A percentile compares a stretch with the other conserved stretches of the same genome.
phyloP scores from a whole-genome alignment of 2,329 filamentous ascomycete genomes.

The Hypoxylon sp. region DNA sequence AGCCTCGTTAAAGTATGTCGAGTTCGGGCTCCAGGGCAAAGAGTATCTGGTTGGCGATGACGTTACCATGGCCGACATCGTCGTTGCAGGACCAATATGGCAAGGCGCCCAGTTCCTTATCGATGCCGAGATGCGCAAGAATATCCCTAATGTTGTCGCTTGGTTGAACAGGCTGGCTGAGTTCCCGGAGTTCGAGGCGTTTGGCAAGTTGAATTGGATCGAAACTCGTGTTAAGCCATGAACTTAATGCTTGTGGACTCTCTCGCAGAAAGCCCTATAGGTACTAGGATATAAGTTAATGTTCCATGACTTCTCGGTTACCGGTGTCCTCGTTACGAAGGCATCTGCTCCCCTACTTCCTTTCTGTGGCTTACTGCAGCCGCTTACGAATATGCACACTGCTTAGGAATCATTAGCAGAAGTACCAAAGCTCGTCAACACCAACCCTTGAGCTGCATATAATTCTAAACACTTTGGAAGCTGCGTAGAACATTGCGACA shows the following conservation, averaged over 20 bases:
- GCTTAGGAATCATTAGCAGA: too few species aligned
- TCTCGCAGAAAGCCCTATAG: too few species aligned
- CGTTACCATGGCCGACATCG: conserved; percentile 51
- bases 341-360: too few species aligned
- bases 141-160: conserved; percentile 44
- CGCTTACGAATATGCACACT: too few species aligned
- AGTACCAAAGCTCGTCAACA: too few species aligned
- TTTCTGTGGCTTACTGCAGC: too few species aligned
- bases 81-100: conserved; percentile 45
- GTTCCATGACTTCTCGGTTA: neutral
- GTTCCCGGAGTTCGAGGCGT: conserved; percentile 47
- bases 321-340: too few species aligned
- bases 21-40: conserved; percentile 45
- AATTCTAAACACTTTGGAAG: too few species aligned
- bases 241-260: too few species aligned
- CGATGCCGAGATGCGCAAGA: conserved; percentile 49
- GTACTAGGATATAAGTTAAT: too few species aligned
- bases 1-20: conserved; percentile 45
- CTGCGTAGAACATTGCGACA: too few species aligned
- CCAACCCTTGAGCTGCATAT: too few species aligned
- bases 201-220: conserved; percentile 46
- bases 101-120: conserved; percentile 42
- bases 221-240: conserved; percentile 40
- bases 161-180: conserved; percentile 47
- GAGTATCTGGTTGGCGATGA: conserved; percentile 51